A percentile compares a stretch with the other conserved stretches of the same genome.
These are phyloP conservation scores for Thinopyrum elongatum DNA, from an alignment of 176 grass and related monocot genomes.

Conservation along the genomic window DNA sequence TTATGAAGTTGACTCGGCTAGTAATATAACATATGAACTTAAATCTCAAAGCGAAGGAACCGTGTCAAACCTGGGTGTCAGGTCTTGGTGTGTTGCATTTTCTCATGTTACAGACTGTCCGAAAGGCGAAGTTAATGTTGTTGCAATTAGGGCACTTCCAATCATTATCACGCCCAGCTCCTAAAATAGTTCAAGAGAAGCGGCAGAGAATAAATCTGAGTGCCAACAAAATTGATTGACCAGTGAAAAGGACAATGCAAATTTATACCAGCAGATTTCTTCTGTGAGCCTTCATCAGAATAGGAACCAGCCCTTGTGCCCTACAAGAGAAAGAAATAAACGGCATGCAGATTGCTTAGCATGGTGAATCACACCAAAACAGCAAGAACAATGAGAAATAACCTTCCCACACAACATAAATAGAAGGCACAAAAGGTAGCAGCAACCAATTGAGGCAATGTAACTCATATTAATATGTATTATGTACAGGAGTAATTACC, in stretches of 20 bases:
- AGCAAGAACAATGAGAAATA: slow-evolving; percentile 8
- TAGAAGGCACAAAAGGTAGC: not conserved
- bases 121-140: slow-evolving; percentile 81
- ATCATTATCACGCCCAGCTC: slow-evolving; percentile 80
- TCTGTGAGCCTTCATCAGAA: slow-evolving; percentile 76
- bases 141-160: slow-evolving; percentile 88
- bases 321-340: slow-evolving; percentile 41
- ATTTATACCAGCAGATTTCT: slow-evolving; percentile 65
- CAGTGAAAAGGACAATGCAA: not conserved
- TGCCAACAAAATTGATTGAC: not conserved
- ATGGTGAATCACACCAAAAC: not conserved
- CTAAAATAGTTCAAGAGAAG: slow-evolving; percentile 32
- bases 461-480: slow-evolving; percentile 3
- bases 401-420: not conserved
- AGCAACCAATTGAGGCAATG: not conserved
- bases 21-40: not conserved
- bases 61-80: slow-evolving; percentile 60
- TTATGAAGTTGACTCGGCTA: not conserved
- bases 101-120: slow-evolving; percentile 90
- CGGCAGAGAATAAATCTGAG: not conserved
- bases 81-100: slow-evolving; percentile 86
- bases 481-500: slow-evolving; percentile 35
- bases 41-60: not conserved
- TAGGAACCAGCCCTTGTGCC: slow-evolving; percentile 61
- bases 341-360: not conserved